Percentiles rank a stretch among this genome's conserved stretches.
Evolutionary conservation across 2,329 filamentous ascomycete species (phyloP).

Genomic region (Pyrenochaeta sp.): DNA sequence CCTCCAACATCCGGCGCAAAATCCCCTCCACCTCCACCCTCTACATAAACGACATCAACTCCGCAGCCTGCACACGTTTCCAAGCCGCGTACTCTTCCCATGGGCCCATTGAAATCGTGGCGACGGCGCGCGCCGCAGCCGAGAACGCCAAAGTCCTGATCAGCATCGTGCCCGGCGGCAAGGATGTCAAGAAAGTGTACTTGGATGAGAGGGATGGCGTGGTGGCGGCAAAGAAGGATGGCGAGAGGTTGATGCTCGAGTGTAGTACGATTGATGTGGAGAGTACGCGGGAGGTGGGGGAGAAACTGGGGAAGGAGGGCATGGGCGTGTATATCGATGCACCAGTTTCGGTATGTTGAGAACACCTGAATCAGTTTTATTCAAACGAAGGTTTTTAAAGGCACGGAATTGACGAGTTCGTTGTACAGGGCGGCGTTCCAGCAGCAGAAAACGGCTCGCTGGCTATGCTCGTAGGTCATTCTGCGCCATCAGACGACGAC

Average conservation of each 20-base stretch:
- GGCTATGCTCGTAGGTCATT: constrained; percentile 36
- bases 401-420: no score
- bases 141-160: constrained; percentile 35
- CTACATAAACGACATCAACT: constrained; percentile 42
- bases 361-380: no score
- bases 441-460: constrained; percentile 37
- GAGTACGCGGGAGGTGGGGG: constrained; percentile 33
- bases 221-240: constrained; percentile 25
- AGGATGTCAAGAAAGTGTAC: constrained; percentile 41
- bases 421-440: constrained; percentile 36
- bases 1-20: constrained; percentile 38
- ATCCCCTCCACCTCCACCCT: constrained; percentile 25
- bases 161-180: constrained; percentile 37
- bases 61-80: constrained; percentile 31
- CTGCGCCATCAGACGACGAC: constrained; percentile 13
- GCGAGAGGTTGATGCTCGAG: constrained; percentile 34
- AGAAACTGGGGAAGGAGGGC: constrained; percentile 13
- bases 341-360: constrained; percentile 40
- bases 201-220: constrained; percentile 35
- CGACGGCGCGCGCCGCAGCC: constrained; percentile 36
- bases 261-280: constrained; percentile 44
- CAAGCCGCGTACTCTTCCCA: constrained; percentile 20
- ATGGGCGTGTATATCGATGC: constrained; percentile 39
- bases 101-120: constrained; percentile 33
- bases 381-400: no score